Base-by-base conservation (phyloP, 768 basidiomycete species). In the Phanerochaete sordida region DNA sequence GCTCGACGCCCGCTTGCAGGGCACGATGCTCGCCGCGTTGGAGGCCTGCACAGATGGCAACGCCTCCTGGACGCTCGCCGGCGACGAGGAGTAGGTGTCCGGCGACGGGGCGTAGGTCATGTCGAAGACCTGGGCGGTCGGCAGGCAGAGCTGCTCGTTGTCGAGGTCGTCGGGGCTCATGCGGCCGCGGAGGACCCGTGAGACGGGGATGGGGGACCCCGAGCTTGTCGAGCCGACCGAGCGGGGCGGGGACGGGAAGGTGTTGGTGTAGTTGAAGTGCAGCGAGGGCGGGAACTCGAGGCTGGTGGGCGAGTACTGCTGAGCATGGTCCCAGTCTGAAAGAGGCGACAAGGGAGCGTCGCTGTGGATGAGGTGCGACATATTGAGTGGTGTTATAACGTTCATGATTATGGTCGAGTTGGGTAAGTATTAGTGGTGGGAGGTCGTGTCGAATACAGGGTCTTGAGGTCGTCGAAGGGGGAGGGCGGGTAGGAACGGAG, bases 71-170 rank as follows among this genome's bases (percentile, higher is more conserved):
- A 49, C 28, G 23, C 75, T 68, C 30, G 75, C 68, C 2, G 58
- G 49, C 58, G 62, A 63, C 57, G 62, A 62, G 51, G 66, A 64
- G 50, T 62, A 57, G 52, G 62, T 60, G 54, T 64, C 64, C 44
- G 69, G 68, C 60, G 66, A 66, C 27, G 77, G 76, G 33, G 74
- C 71, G 27, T 79, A 72, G 55, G 79, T 73, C 62, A 86, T 78
- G 71, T 89, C 87, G 72, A 90, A 91, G 66, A 90, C 78, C 74
- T 90, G 85, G 70, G 84, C 82, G 16, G 88, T 90, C 33, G 88
- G 81, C 15, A 90, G 71, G 68, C 87, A 90, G 44, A 83, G 74
- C 57, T 75, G 73, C 56, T 82, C 79, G 57, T 75, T 69, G 24
- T 82, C 80, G 19, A 76, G 72, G 27, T 57, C 63, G 62, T 82